Evolutionary conservation across 2,329 filamentous ascomycete genomes (phyloP).

Genomic region (Knoxdaviesia capensis): DNA sequence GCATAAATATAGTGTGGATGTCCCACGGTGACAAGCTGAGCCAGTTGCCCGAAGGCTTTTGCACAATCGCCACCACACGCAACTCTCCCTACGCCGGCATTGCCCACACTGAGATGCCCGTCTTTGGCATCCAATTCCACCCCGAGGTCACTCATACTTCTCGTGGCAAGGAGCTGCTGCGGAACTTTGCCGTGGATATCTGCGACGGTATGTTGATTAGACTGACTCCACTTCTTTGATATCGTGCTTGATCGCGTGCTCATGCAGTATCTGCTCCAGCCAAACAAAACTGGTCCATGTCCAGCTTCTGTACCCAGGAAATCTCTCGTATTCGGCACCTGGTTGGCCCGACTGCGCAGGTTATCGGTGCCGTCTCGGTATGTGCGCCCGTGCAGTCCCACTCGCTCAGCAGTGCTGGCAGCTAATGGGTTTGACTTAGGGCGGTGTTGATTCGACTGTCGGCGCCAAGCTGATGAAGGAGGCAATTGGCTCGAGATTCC

Average conservation of each 20-base stretch:
- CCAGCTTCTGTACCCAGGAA: slow-evolving; percentile 62
- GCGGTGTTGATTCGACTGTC: slow-evolving; percentile 80
- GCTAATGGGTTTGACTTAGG: slow-evolving; percentile 16
- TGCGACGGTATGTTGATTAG: slow-evolving; percentile 31
- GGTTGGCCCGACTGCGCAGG: slow-evolving; percentile 65
- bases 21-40: slow-evolving; percentile 74
- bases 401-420: too few relatives aligned
- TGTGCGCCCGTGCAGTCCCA: neutral
- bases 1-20: slow-evolving; percentile 43
- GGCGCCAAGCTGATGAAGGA: slow-evolving; percentile 70
- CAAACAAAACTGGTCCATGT: slow-evolving; percentile 63
- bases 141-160: slow-evolving; percentile 61
- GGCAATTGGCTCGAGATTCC: slow-evolving; percentile 66
- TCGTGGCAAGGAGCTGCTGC: slow-evolving; percentile 47
- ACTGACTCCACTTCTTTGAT: too few relatives aligned
- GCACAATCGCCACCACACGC: slow-evolving; percentile 50
- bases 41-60: slow-evolving; percentile 51
- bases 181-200: slow-evolving; percentile 71
- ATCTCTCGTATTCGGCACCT: slow-evolving; percentile 61
- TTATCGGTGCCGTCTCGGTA: slow-evolving; percentile 24
- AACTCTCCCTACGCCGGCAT: slow-evolving; percentile 71
- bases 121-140: slow-evolving; percentile 78
- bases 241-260: too few relatives aligned
- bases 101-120: slow-evolving; percentile 46
- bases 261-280: too few relatives aligned